Evolutionary conservation across 192 early-diverging fungal genomes (phyloP), one percentile per base, ranked within the genome.

Genomic region (Glomus cerebriforme): DNA sequence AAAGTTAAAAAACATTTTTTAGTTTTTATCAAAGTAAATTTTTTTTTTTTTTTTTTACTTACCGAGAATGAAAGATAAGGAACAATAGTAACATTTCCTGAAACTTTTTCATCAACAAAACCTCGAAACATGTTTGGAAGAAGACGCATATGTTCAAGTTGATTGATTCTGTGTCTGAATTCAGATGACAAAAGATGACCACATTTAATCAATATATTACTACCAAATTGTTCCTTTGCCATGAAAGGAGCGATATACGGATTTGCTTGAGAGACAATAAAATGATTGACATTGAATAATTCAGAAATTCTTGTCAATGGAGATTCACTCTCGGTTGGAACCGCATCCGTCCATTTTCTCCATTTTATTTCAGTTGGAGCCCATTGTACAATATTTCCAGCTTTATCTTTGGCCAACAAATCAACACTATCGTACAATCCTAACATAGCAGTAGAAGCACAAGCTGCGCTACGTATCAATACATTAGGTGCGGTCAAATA

Each of bases 221-320:
- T 76, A 7, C 81, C 81, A 34, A 77, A 82, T 39, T 82, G 81
- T 1, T 85, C 88, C 54, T 85, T 84, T n/a, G 87, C 79, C 73
- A 92, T 83, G 64, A 95, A 90, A 19, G 91, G 93, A 22, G 90
- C 89, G 54, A 91, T 87, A 77, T 89, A 88, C 3, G 91, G 88
- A 64, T 87, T 91, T 15, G 94, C 92, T 83, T 94, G 90, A 1
- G 93, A 94, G 2, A 94, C 86, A 67, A 95, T 94, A 78, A 92
- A 92, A 72, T 95, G 93, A 79, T 95, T 95, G 22, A 94, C 93
- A 74, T 95, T 94, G 73, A 95, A 94, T 15, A 94, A 83, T 79
- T 94, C 93, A 0, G 92, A 87, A 27, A 95, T 82, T 60, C 92
- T 83, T n/a, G 82, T 76, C 35, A 93, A 79, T 1, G 92, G 91